phyloP scores from a whole-genome alignment of 179 eudicot species.

The Beta lomatogona region DNA sequence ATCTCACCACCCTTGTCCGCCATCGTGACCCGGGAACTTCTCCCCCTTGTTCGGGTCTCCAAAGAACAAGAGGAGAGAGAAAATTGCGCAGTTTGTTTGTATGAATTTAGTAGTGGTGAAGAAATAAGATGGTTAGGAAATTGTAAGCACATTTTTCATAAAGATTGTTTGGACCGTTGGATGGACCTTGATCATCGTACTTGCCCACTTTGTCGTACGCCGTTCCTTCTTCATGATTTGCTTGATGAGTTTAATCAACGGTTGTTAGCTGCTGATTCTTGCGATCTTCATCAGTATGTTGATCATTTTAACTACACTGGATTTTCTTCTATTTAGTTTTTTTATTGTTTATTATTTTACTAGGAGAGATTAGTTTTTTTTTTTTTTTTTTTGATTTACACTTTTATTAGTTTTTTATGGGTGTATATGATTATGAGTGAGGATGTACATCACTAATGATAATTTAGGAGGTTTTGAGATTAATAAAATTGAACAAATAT shows the following conservation, averaged over 20 bases:
- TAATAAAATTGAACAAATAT: neutral
- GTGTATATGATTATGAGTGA: slow-evolving; percentile 15
- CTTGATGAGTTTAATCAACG: slow-evolving; percentile 45
- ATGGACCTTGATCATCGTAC: slow-evolving; percentile 59
- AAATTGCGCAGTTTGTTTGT: slow-evolving; percentile 58
- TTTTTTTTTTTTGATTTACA: neutral
- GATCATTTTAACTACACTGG: slow-evolving; percentile 26
- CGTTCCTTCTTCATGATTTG: slow-evolving; percentile 38
- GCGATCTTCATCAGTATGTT: slow-evolving; percentile 16
- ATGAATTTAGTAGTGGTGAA: slow-evolving; percentile 47
- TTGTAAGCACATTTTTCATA: slow-evolving; percentile 61
- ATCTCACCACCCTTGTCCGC: slow-evolving; percentile 35
- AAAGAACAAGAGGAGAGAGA: slow-evolving; percentile 19
- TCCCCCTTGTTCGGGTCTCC: slow-evolving; percentile 42
- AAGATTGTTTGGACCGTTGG: slow-evolving; percentile 67
- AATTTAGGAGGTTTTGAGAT: slow-evolving; percentile 10
- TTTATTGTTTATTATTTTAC: neutral
- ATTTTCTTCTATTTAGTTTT: slow-evolving; percentile 15
- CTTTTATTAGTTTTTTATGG: neutral
- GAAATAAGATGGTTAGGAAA: slow-evolving; percentile 52
- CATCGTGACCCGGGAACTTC: slow-evolving; percentile 57
- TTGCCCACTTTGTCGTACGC: slow-evolving; percentile 68
- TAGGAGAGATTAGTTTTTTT: neutral
- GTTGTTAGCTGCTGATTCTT: slow-evolving; percentile 39
- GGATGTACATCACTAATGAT: slow-evolving; percentile 24